Conservation (phyloP, 225 moss, liverwort and hornwort species). For the Polytrichum commune region DNA sequence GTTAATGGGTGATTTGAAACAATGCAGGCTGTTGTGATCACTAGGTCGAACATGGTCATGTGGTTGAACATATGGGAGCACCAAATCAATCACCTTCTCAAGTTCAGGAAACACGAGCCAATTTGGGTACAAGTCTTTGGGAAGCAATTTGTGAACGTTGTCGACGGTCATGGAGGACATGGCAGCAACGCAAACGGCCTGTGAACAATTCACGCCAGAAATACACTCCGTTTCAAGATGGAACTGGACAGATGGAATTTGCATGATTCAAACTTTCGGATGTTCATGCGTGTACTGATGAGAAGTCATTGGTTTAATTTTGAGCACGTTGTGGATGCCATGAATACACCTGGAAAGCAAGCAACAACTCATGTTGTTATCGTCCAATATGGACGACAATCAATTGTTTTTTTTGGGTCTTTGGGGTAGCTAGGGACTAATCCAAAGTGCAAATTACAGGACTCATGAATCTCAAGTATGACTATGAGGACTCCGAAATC, state of each 20-base stretch:
- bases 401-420: neutral
- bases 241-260: too few species aligned
- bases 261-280: too few species aligned
- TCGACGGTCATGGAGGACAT: slow-evolving; percentile 7
- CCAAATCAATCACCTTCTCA: slow-evolving; percentile 1
- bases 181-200: slow-evolving; percentile 4
- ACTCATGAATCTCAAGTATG: too few species aligned
- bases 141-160: neutral
- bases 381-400: neutral
- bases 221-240: too few species aligned
- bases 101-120: slow-evolving; percentile 12
- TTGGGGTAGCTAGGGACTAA: too few species aligned
- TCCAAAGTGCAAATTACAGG: too few species aligned
- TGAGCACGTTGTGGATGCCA: neutral
- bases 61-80: neutral
- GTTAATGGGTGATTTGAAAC: too few species aligned
- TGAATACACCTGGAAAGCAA: neutral
- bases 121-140: neutral
- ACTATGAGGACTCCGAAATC: too few species aligned
- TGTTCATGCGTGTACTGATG: too few species aligned
- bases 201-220: neutral
- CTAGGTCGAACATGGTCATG: too few species aligned
- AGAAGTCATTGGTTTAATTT: too few species aligned
- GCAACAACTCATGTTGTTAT: neutral
- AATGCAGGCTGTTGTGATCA: too few species aligned